These are phyloP conservation scores for Chalciporus chontae DNA, from an alignment of 768 basidiomycete genomes.

Conservation along the genomic window DNA sequence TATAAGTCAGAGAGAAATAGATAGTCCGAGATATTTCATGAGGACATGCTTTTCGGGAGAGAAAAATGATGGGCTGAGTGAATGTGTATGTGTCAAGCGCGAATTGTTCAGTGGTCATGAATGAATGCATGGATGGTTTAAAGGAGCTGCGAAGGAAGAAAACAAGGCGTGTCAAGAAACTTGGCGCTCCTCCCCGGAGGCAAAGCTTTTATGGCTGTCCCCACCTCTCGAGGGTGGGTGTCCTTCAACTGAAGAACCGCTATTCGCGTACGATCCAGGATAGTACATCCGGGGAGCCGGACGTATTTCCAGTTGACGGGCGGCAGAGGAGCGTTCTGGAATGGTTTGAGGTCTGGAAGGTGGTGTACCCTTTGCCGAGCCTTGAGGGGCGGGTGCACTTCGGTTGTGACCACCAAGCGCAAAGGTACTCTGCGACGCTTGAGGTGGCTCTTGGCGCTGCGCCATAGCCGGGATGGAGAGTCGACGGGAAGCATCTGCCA, in stretches of 20 bases:
- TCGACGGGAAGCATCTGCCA: slow-evolving; percentile 46
- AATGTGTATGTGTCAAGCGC: slow-evolving; percentile 6
- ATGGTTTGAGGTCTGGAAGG: slow-evolving; percentile 14
- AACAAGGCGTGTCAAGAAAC: slow-evolving; percentile 1
- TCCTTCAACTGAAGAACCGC: slow-evolving; percentile 11
- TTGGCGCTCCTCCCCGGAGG: slow-evolving; percentile 11
- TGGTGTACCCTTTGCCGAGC: slow-evolving; percentile 20
- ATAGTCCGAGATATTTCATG: slow-evolving; percentile 22
- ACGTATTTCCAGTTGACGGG: slow-evolving; percentile 23
- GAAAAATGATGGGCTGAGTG: slow-evolving; percentile 1
- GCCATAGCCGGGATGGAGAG: slow-evolving; percentile 42
- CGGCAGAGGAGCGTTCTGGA: slow-evolving; percentile 17
- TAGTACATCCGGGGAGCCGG: slow-evolving; percentile 18
- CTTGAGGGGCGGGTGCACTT: slow-evolving; percentile 10
- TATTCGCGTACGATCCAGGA: slow-evolving; percentile 20
- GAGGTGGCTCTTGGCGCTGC: slow-evolving; percentile 43
- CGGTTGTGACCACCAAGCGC: slow-evolving; percentile 20
- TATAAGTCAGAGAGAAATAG: slow-evolving; percentile 28
- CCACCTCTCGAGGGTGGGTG: slow-evolving; percentile 13
- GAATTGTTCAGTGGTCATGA: slow-evolving; percentile 13
- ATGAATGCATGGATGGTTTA: slow-evolving; percentile 8
- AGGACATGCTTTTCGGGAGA: slow-evolving; percentile 5
- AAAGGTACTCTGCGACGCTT: slow-evolving; percentile 15
- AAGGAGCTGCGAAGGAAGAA: neutral
- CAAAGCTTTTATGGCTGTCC: slow-evolving; percentile 23